These are phyloP conservation scores for Amaranthus cruentus DNA, from an alignment of 148 eudicot species.

Conservation along the genomic window DNA sequence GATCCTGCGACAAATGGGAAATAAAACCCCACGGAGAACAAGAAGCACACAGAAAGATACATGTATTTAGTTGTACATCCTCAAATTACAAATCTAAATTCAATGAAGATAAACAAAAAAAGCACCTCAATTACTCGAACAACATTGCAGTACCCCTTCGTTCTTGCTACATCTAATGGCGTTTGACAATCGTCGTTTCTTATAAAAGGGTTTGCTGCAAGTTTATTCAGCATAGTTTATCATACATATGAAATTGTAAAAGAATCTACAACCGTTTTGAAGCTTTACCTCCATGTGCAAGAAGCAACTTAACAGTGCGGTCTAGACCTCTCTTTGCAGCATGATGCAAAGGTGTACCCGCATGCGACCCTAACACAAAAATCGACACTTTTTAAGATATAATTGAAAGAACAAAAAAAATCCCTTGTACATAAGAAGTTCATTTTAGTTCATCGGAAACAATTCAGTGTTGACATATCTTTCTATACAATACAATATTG, in stretches of 20 bases:
- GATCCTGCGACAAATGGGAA: slow-evolving; percentile 26
- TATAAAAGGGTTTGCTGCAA: slow-evolving; percentile 47
- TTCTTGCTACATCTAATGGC: slow-evolving; percentile 53
- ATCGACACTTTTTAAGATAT: neutral
- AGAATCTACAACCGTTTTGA: neutral
- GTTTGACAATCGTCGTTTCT: slow-evolving; percentile 59
- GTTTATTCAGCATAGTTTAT: slow-evolving; percentile 8
- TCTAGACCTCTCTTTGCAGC: slow-evolving; percentile 58
- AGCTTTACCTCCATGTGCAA: slow-evolving; percentile 44
- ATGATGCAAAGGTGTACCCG: slow-evolving; percentile 61
- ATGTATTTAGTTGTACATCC: neutral
- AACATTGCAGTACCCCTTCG: slow-evolving; percentile 42
- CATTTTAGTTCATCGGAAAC: neutral
- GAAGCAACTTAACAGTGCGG: slow-evolving; percentile 44
- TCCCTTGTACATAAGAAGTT: neutral
- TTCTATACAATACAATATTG: neutral
- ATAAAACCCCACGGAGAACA: neutral
- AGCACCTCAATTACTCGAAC: slow-evolving; percentile 56
- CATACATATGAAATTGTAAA: neutral
- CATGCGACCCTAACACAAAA: slow-evolving; percentile 42
- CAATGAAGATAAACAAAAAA: neutral
- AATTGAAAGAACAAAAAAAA: neutral
- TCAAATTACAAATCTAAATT: neutral
- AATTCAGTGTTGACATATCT: neutral
- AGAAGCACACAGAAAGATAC: neutral